Base-by-base conservation (phyloP, 2,329 filamentous ascomycete species). In the Monosporascus cannonballus region DNA sequence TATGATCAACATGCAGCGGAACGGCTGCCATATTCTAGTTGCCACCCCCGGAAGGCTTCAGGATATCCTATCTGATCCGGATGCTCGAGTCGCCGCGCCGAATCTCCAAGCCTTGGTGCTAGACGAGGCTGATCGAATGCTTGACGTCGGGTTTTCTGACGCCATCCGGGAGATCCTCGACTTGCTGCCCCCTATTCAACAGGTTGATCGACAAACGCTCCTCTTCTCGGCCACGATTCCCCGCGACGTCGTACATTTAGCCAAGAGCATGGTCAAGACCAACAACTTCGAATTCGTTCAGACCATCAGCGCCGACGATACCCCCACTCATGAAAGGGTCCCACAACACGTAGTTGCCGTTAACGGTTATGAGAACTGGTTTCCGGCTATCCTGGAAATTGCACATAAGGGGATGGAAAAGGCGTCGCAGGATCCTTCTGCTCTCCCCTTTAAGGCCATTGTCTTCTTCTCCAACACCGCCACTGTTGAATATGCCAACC, bases 121-220 rank as follows among this genome's bases (percentile, higher is more conserved):
- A 47, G 94, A 99, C 63, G 94, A 99, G 78, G 94, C 94, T 64
- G 94, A 99, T 73, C 89, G 94, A 63, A 96, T 99, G 89, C 81
- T 99, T 67, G 94, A 99, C 75, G 94, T 96, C 77, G 94, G 89
- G 2, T 93, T 93, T 64, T 76, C 85, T 52, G 75, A 76, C 37
- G 85, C 85, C 52, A 78, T 93, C 49, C 71, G 76, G 48, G 69
- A 80, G 1, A 89, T 93, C 51, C 72, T 83, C 52, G 54, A 66
- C 0, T 65, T 72, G 44, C 78, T 96, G 9, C 93, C 93, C 3
- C 72, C 79, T 47, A 78, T 80, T 6, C 62, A 68, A 0, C 70
- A 84, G 50, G 81, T 86, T 55, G 78, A 87, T 51, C 85, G 93
- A 48, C 94, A 99, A 70, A 96, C 92, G 6, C 83, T 99, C 63